phyloP scores from a whole-genome alignment of 345 rosid genomes.

The Luvunga scandens region DNA sequence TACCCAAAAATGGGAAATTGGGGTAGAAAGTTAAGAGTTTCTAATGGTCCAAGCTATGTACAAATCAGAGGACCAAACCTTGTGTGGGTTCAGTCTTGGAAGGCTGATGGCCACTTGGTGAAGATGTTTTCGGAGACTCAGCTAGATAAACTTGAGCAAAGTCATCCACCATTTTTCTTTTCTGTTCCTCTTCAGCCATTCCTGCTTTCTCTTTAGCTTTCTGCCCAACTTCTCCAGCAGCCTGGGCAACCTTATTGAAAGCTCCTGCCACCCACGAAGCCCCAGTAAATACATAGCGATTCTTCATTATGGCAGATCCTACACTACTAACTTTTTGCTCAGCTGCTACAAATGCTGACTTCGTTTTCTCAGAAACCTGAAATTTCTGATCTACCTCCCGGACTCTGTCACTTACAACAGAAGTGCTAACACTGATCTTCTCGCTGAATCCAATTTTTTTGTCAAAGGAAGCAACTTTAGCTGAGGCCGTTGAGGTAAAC shows the following conservation, averaged over 20 bases:
- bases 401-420: conserved; percentile 75
- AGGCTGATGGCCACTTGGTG: conserved; percentile 37
- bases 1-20: neutral
- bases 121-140: conserved; percentile 63
- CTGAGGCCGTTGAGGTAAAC: conserved; percentile 81
- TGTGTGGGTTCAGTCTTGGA: conserved; percentile 52
- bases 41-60: neutral
- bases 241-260: conserved; percentile 76
- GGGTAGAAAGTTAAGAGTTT: neutral
- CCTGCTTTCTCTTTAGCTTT: conserved; percentile 89
- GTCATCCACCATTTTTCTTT: conserved; percentile 82
- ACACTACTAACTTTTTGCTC: conserved; percentile 85
- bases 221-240: conserved; percentile 96
- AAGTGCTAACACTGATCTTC: conserved; percentile 73
- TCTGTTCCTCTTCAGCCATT: conserved; percentile 72
- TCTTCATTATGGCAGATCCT: conserved; percentile 92
- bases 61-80: conserved; percentile 57
- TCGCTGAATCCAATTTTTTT: conserved; percentile 79
- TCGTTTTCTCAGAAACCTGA: conserved; percentile 95
- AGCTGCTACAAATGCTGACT: conserved; percentile 80
- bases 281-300: conserved; percentile 73
- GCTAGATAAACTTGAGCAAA: conserved; percentile 80
- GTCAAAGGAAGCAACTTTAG: conserved; percentile 82
- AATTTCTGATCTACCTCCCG: conserved; percentile 91
- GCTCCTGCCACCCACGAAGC: conserved; percentile 89